Evolutionary conservation across 176 grass and related monocot species (phyloP), one percentile per base, ranked within the genome.

Genomic region (Raddia guianensis): DNA sequence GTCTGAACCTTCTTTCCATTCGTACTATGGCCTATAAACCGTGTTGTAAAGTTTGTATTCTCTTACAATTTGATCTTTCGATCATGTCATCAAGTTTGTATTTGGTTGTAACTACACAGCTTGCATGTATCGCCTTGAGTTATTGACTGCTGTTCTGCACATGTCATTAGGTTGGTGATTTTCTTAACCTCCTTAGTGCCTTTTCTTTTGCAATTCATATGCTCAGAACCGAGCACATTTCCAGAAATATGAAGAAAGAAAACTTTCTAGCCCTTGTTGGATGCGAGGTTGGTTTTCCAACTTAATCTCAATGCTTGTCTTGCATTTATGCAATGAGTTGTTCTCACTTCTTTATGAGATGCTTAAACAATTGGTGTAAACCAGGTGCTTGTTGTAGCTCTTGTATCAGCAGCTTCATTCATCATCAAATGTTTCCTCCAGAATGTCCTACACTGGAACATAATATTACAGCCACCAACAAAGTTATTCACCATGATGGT

Each of bases 181-280:
- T 90, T 73, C 68, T 90, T 15, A 90, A 66, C 73, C 83, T 86
- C 9, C 2, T 90, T 44, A 90, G 83, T 2, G 73, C 88, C 35
- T 90, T 86, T 63, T 55, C 51, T 78, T 86, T 90, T 82, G 88
- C 73, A 61, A 78, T 86, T 78, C 79, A 90, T 77, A 90, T 90
- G 79, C 79, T 90, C 79, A 86, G 83, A 82, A 86, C 88, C 3
- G 88, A 90, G 83, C 83, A 82, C 73, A 82, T 90, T 73, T 77
- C 79, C 1, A 72, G 67, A 77, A 82, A 73, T 73, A 82, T 68
- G 52, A 86, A 90, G 78, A 78, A 82, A 82, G 83, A 78, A 12
- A 90, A 78, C 37, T 73, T 78, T 9, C 56, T 53, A 82, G 20
- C 51, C 49, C 87, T 89, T 58, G 67, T 86, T 77, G 83, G 87